Evolutionary conservation across 2,329 filamentous ascomycete species (phyloP).

Genomic region (Colletotrichum eleusines): DNA sequence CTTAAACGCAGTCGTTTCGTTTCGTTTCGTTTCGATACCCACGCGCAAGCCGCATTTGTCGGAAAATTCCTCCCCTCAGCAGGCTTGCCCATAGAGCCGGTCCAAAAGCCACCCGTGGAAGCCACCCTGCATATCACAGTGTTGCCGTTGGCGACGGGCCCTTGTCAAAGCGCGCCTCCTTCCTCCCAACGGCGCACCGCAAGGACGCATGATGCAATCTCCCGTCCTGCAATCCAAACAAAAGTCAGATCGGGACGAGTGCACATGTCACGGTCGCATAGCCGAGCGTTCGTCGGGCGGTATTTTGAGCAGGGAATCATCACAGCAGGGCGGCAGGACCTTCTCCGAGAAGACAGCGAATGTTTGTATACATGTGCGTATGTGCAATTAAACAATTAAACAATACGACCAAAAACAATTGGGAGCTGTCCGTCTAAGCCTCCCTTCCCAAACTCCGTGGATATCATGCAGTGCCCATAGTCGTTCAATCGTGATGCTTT

Average conservation of each 20-base stretch:
- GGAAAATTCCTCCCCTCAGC: conserved; percentile 5
- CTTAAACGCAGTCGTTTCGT: background rate
- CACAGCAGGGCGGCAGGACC: background rate
- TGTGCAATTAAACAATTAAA: conserved; percentile 34
- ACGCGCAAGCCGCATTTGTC: conserved; percentile 4
- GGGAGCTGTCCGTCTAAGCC: background rate
- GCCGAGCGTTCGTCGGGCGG: background rate
- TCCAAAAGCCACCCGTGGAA: conserved; percentile 13
- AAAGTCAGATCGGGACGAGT: conserved; percentile 1
- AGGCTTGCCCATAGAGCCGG: no score
- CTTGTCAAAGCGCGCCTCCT: conserved; percentile 24
- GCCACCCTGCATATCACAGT: background rate
- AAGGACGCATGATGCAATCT: conserved; percentile 17
- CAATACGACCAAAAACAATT: conserved; percentile 19
- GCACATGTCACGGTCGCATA: conserved; percentile 19
- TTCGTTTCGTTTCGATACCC: background rate
- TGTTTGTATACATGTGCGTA: background rate
- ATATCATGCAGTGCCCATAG: conserved; percentile 37
- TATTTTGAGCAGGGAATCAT: background rate
- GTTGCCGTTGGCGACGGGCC: conserved; percentile 12
- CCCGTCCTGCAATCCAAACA: background rate
- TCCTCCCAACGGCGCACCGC: background rate
- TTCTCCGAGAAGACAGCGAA: background rate
- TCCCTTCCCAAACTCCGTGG: conserved; percentile 32
- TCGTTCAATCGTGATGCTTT: conserved; percentile 37